These are phyloP conservation scores for Podila horticola DNA, from an alignment of 192 early-diverging fungal species.

Conservation along the genomic window DNA sequence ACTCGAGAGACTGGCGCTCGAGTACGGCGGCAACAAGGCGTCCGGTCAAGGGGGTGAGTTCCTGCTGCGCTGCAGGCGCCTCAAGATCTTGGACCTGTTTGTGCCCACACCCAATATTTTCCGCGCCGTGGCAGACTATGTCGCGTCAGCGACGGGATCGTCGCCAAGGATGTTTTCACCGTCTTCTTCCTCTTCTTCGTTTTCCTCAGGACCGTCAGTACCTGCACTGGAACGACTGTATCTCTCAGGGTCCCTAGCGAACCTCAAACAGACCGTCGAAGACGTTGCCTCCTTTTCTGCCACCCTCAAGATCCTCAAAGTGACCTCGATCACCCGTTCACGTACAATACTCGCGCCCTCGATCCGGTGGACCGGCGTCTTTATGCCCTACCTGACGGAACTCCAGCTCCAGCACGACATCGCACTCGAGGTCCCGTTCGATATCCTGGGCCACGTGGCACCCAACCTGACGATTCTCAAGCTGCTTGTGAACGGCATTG, in stretches of 20 bases:
- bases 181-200: neutral
- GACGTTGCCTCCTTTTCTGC: slow-evolving; percentile 13
- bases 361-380: slow-evolving; percentile 12
- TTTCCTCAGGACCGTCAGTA: neutral
- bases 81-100: slow-evolving; percentile 32
- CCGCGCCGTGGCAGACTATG: slow-evolving; percentile 2
- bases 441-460: slow-evolving; percentile 5
- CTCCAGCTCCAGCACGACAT: slow-evolving; percentile 43
- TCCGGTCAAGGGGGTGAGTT: neutral
- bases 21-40: slow-evolving; percentile 28
- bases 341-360: slow-evolving; percentile 2
- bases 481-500: slow-evolving; percentile 30
- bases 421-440: slow-evolving; percentile 36
- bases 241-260: slow-evolving; percentile 16
- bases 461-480: slow-evolving; percentile 24
- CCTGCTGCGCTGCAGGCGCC: slow-evolving; percentile 11
- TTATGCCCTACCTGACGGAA: slow-evolving; percentile 31
- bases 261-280: slow-evolving; percentile 25
- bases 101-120: slow-evolving; percentile 26
- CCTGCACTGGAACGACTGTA: slow-evolving; percentile 40
- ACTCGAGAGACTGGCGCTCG: slow-evolving; percentile 26
- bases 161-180: neutral
- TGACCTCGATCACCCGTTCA: slow-evolving; percentile 18
- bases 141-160: neutral
- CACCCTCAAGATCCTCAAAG: slow-evolving; percentile 32